Percentiles rank a stretch among this genome's conserved stretches.
Conservation (phyloP, 1,284 basidiomycete species). For the Puccinia triticina region DNA sequence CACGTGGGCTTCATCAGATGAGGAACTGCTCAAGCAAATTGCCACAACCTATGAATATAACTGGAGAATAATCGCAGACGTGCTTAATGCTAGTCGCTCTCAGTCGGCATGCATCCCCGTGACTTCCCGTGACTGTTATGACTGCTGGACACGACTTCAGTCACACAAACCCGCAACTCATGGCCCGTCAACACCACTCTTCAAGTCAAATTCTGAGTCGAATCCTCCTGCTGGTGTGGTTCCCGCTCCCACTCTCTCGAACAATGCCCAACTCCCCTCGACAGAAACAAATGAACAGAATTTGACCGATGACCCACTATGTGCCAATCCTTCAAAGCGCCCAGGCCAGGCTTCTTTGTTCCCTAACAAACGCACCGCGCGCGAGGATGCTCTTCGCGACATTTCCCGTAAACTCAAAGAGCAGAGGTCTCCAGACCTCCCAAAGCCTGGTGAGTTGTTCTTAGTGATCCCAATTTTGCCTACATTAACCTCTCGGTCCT, state of each 20-base stretch:
- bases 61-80: conserved; percentile 44
- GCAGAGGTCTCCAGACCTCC: conserved; percentile 1
- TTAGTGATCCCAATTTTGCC: not conserved
- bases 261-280: not conserved
- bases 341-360: conserved; percentile 22
- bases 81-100: conserved; percentile 31
- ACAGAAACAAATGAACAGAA: not conserved
- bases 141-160: conserved; percentile 35
- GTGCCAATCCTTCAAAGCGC: not conserved
- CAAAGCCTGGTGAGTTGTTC: conserved; percentile 30
- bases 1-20: conserved; percentile 28
- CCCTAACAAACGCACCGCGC: conserved; percentile 38
- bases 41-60: conserved; percentile 31
- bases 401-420: conserved; percentile 39
- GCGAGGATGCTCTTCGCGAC: conserved; percentile 38
- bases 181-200: not conserved
- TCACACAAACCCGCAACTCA: conserved; percentile 18
- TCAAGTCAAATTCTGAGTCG: conserved; percentile 1
- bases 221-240: not conserved
- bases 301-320: not conserved
- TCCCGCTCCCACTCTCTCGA: not conserved
- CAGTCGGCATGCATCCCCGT: not conserved
- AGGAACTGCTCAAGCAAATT: conserved; percentile 31
- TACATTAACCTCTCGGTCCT: not conserved
- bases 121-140: conserved; percentile 41